A percentile compares a stretch with the other conserved stretches of the same genome.
Evolutionary conservation across 345 rosid species (phyloP).

Genomic region (Lumnitzera racemosa): DNA sequence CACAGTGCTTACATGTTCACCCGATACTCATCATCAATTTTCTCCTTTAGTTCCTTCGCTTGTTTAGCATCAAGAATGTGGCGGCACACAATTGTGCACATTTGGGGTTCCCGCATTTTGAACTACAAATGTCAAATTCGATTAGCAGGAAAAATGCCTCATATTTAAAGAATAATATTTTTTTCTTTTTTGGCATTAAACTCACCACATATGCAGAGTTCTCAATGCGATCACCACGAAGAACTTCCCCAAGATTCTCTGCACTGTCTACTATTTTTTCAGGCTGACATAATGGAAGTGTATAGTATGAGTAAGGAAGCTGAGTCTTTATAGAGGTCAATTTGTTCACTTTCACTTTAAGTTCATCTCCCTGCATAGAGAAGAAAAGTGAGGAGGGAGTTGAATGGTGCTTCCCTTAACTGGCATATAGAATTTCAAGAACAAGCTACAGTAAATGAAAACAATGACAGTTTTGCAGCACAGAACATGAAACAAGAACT

Average conservation of each 20-base stretch:
- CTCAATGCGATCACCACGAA: slow-evolving; percentile 36
- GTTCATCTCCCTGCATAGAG: no score
- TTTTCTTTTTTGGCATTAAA: not conserved
- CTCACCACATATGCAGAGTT: slow-evolving; percentile 31
- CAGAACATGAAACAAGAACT: no score
- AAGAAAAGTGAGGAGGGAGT: no score
- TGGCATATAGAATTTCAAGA: no score
- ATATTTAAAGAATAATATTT: not conserved
- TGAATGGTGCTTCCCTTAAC: no score
- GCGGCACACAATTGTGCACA: slow-evolving; percentile 29
- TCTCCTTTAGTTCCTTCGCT: slow-evolving; percentile 29
- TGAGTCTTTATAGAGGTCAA: slow-evolving; percentile 32
- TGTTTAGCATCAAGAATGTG: slow-evolving; percentile 16
- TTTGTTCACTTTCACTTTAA: slow-evolving; percentile 29
- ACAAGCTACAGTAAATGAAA: no score
- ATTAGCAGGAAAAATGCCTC: no score
- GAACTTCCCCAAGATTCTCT: slow-evolving; percentile 37
- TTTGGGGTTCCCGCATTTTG: slow-evolving; percentile 33
- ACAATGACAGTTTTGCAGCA: no score
- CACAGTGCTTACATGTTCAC: slow-evolving; percentile 25
- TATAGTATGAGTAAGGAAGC: slow-evolving; percentile 32
- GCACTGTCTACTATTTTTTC: slow-evolving; percentile 22
- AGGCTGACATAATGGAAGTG: slow-evolving; percentile 27
- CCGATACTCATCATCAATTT: slow-evolving; percentile 33
- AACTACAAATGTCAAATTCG: slow-evolving; percentile 13